These are phyloP conservation scores for Neofusicoccum kwambonambiense DNA, from an alignment of 2,329 filamentous ascomycete species.

Conservation along the genomic window DNA sequence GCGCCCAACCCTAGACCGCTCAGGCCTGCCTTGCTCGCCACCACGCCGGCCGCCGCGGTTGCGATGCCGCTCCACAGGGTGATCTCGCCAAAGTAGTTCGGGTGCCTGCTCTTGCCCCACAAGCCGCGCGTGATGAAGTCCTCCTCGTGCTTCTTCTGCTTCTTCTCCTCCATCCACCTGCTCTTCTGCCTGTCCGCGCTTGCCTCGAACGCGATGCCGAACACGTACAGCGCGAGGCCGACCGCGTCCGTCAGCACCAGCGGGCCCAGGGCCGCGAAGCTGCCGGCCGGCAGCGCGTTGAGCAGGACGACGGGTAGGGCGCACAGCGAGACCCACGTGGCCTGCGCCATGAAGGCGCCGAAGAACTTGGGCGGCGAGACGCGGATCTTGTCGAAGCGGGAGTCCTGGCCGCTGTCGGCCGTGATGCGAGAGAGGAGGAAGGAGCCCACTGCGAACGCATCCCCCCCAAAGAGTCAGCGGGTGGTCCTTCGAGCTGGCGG, in stretches of 20 bases:
- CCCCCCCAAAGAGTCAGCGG: too few species aligned
- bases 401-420: slow-evolving; percentile 56
- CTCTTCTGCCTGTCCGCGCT: slow-evolving; percentile 64
- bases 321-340: slow-evolving; percentile 67
- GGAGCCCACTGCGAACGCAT: slow-evolving; percentile 52
- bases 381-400: slow-evolving; percentile 57
- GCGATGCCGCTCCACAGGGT: slow-evolving; percentile 69
- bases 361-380: slow-evolving; percentile 53
- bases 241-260: slow-evolving; percentile 54
- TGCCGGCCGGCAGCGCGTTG: slow-evolving; percentile 58
- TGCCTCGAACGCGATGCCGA: slow-evolving; percentile 61
- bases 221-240: slow-evolving; percentile 57
- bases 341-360: slow-evolving; percentile 60
- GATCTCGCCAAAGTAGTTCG: slow-evolving; percentile 72
- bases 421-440: slow-evolving; percentile 65
- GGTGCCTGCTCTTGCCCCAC: slow-evolving; percentile 62
- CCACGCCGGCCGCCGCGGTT: slow-evolving; percentile 56
- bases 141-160: slow-evolving; percentile 65
- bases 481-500: too few species aligned
- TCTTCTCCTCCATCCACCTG: slow-evolving; percentile 60
- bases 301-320: slow-evolving; percentile 63
- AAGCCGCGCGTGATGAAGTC: slow-evolving; percentile 64
- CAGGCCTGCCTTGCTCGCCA: slow-evolving; percentile 56
- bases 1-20: slow-evolving; percentile 57
- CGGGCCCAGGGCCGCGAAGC: slow-evolving; percentile 48